phyloP scores from a whole-genome alignment of 2,329 filamentous ascomycete genomes.

The Penicillium palitans region DNA sequence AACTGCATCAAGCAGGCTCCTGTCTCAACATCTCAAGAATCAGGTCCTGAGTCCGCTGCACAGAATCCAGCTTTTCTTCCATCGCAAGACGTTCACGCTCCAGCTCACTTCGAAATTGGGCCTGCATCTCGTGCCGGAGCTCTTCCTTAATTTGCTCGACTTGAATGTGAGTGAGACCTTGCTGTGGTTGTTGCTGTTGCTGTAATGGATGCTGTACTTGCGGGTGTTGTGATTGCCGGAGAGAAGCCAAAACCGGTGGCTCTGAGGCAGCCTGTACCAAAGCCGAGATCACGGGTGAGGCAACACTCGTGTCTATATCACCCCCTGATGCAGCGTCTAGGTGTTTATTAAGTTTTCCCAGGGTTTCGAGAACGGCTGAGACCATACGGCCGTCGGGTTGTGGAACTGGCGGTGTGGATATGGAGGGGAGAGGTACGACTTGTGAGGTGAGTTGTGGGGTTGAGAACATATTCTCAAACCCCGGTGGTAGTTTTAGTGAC shows the following conservation, averaged over 20 bases:
- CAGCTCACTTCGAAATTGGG: conserved; percentile 36
- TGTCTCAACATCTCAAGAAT: conserved; percentile 44
- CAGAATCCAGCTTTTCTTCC: conserved; percentile 39
- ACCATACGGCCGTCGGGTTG: conserved; percentile 30
- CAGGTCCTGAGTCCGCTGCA: conserved; percentile 44
- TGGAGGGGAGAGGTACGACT: conserved; percentile 1
- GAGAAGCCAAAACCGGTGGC: neutral
- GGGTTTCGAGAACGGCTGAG: conserved; percentile 38
- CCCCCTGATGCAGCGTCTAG: conserved; percentile 30
- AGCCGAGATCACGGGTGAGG: conserved; percentile 29
- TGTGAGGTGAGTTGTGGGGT: conserved; percentile 16
- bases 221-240: neutral
- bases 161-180: conserved; percentile 6
- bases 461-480: conserved; percentile 43
- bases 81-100: conserved; percentile 35
- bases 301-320: conserved; percentile 4
- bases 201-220: neutral
- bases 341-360: conserved; percentile 41
- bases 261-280: conserved; percentile 22
- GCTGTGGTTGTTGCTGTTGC: neutral
- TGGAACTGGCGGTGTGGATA: conserved; percentile 14
- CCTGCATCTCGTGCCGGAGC: conserved; percentile 35
- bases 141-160: conserved; percentile 34
- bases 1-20: conserved; percentile 28
- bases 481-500: conserved; percentile 35